Evolutionary conservation across 768 basidiomycete genomes (phyloP).

Genomic region (Hericium erinaceus): DNA sequence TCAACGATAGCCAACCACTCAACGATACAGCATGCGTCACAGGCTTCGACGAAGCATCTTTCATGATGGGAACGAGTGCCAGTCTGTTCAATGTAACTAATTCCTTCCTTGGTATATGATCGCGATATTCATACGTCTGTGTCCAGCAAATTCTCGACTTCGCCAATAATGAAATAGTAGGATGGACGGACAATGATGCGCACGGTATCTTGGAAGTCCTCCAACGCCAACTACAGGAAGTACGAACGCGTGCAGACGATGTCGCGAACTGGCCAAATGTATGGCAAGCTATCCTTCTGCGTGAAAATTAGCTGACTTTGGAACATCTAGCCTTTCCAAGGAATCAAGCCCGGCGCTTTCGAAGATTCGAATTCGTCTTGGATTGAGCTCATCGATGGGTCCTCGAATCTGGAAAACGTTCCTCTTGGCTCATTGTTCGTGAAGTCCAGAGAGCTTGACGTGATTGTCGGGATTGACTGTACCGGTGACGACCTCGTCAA

Average conservation of each 20-base stretch:
- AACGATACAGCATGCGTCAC: slow-evolving; percentile 55
- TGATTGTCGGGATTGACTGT: slow-evolving; percentile 70
- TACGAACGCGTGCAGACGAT: slow-evolving; percentile 46
- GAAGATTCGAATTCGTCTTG: slow-evolving; percentile 41
- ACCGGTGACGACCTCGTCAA: slow-evolving; percentile 42
- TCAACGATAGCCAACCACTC: slow-evolving; percentile 45
- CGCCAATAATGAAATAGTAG: slow-evolving; percentile 30
- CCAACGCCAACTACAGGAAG: slow-evolving; percentile 34
- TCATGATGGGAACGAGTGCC: slow-evolving; percentile 68
- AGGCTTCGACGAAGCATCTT: slow-evolving; percentile 67
- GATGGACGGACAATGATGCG: slow-evolving; percentile 28
- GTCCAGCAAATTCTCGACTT: slow-evolving; percentile 42
- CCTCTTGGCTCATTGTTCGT: slow-evolving; percentile 68
- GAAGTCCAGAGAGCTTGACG: slow-evolving; percentile 57
- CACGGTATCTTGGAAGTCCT: slow-evolving; percentile 41
- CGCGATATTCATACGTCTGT: not conserved
- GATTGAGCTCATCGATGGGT: slow-evolving; percentile 63
- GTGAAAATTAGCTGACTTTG: not conserved
- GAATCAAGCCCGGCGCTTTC: slow-evolving; percentile 38
- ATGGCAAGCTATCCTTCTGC: slow-evolving; percentile 8
- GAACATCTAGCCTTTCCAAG: slow-evolving; percentile 35
- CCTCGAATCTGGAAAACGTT: slow-evolving; percentile 59
- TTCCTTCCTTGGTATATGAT: not conserved
- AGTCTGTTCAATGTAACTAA: slow-evolving; percentile 51
- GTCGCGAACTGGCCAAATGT: slow-evolving; percentile 64